Conservation (phyloP, 192 early-diverging fungal genomes). For the Linnemannia schmuckeri region DNA sequence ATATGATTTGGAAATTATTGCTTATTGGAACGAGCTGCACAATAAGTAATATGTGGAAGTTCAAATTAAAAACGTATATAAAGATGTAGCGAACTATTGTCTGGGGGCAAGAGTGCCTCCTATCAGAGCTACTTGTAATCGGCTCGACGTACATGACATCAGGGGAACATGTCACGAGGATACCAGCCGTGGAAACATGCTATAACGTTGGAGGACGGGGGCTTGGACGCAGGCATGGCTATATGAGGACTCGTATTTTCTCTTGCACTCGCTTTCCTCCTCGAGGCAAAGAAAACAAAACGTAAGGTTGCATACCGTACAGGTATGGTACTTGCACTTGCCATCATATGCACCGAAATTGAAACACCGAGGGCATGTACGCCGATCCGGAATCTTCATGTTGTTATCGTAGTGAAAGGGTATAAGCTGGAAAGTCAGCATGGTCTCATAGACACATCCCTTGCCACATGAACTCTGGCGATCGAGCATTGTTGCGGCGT, state of each 20-base stretch:
- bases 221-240: constrained; percentile 16
- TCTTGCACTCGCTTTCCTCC: constrained; percentile 20
- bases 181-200: constrained; percentile 32
- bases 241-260: constrained; percentile 18
- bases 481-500: constrained; percentile 18
- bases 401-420: constrained; percentile 25
- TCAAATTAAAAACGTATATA: too few species aligned
- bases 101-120: too few species aligned
- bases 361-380: constrained; percentile 33
- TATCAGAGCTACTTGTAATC: too few species aligned
- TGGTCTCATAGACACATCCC: constrained; percentile 34
- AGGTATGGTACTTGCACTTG: constrained; percentile 43
- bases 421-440: constrained; percentile 25
- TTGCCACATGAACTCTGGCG: constrained; percentile 28
- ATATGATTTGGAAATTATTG: too few species aligned
- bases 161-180: not conserved
- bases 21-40: too few species aligned
- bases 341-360: constrained; percentile 35
- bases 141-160: too few species aligned
- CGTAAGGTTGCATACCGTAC: constrained; percentile 17
- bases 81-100: too few species aligned
- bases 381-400: constrained; percentile 30
- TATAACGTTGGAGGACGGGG: constrained; percentile 10
- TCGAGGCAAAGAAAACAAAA: constrained; percentile 47
- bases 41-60: too few species aligned